Evolutionary conservation across 2,329 filamentous ascomycete genomes (phyloP), one percentile per base, ranked within the genome.

Genomic region (Exophiala spinifera): DNA sequence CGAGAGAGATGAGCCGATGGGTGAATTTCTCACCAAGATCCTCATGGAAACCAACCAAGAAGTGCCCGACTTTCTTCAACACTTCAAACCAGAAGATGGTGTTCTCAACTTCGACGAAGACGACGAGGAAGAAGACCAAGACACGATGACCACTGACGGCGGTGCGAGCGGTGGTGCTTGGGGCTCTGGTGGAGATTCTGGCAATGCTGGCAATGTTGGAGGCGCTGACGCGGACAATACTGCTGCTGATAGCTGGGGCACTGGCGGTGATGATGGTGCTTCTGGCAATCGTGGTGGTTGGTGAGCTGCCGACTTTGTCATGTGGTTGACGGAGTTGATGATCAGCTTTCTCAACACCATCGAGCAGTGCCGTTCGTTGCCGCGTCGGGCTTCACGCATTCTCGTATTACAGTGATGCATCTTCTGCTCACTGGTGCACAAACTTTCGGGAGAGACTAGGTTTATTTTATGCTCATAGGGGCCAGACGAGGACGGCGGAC

Each of bases 41-140:
- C 77, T 99, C 0, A 66, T 95, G 0, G 92, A 97, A 72, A 88
- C 84, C 4, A 78, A 84, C 4, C 90, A 96, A 71, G 72, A 77
- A 0, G 73, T 99, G 21, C 94, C 94, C 0, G 88, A 95, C 0
- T 97, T 97, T 67, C 79, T 97, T 0, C 68, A 86, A 61, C 61
- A 76, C 1, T 84, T 82, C 67, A 80, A 68, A 51, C 75, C 75
- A 0, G 66, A 69, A 1, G 68, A 70, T 4, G 62, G 69, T 55
- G 28, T 70, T 5, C 52, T 80, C 4, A 66, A 71, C 3, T 84
- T 80, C 58, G 72, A 82, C 17, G 82, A 85, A 34, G 76, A 82
- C 44, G 74, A 72, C 4, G 76, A 82, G 44, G 74, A 72, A 4
- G 77, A 79, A 45, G 69, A 72, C 1, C 76, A 77, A 37, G 70